Base-by-base conservation (phyloP, 179 eudicot genomes). In the Corrigiola litoralis region DNA sequence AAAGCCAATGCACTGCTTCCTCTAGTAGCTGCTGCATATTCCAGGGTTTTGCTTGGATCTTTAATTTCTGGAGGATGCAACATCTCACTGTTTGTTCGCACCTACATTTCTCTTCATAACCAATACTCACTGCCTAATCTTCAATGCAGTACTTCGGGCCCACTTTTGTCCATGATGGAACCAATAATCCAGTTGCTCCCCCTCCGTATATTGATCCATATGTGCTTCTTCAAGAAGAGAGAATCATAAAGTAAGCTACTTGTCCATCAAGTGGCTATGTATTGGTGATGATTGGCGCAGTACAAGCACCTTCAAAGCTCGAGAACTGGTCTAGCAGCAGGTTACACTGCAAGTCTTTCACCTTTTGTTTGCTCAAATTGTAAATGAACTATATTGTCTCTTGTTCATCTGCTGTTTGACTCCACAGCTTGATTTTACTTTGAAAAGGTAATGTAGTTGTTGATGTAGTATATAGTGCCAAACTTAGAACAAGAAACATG, bases 181-280 rank as follows among this genome's bases (percentile, higher is more conserved):
- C 71, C 41, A 51, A 49, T 21, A 68, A 55, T 6, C 59, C 75
- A 1, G 34, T 63, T 46, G 4, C 80, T 49, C 81, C 77, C 6
- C 86, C 92, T 16, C 92, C 58, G 34, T 85, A 90, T 47, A 62
- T 86, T 6, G 92, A 89, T 71, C 96, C 90, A 3, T 87, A 86
- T 53, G 82, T 47, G 32, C 92, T 86, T 62, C 75, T 86, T 34
- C 78, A 89, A 80, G 96, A 86, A 31, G 84, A 84, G 61, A 71
- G 81, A 78, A 78, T 81, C 34, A 56, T 81, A 28, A 66, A 82
- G 56, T 75, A 72, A 45, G 70, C 78, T 34, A 69, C 10, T 32
- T 18, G 55, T 66, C 11, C 71, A 72, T 25, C 67, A 67, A 77
- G 47, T 36, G 46, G 45, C n/a, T n/a, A n/a, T n/a, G n/a, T n/a